These are phyloP conservation scores for Arthromyces matolae DNA, from an alignment of 768 basidiomycete species.

Conservation along the genomic window DNA sequence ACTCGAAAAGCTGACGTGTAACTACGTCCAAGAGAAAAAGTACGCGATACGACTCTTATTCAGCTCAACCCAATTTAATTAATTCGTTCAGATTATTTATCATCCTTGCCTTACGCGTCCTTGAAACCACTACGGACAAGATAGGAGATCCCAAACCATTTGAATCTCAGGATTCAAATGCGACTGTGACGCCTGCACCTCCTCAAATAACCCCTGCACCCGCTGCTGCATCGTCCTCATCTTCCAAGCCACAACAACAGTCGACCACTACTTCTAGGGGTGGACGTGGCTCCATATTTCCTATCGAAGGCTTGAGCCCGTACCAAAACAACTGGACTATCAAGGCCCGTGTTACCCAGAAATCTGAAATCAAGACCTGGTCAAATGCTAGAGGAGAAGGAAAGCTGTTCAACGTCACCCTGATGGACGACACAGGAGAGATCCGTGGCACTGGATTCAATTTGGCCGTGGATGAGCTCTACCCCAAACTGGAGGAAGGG, in stretches of 20 bases:
- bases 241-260: conserved; percentile 19
- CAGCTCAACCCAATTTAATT: background rate
- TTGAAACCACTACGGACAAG: conserved; percentile 57
- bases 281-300: conserved; percentile 47
- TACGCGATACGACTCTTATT: conserved; percentile 32
- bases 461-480: conserved; percentile 74
- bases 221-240: conserved; percentile 22
- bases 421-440: conserved; percentile 94
- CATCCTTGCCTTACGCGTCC: conserved; percentile 59
- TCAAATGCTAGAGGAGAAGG: conserved; percentile 90
- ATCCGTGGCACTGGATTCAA: conserved; percentile 94
- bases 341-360: conserved; percentile 88
- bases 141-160: conserved; percentile 59
- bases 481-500: conserved; percentile 82
- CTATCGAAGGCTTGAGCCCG: conserved; percentile 92
- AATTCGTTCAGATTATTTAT: conserved; percentile 65
- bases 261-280: conserved; percentile 12
- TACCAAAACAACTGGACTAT: conserved; percentile 99
- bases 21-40: conserved; percentile 82
- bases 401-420: conserved; percentile 86
- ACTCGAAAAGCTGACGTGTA: conserved; percentile 75
- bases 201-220: background rate
- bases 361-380: conserved; percentile 87
- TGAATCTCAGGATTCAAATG: conserved; percentile 23
- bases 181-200: conserved; percentile 17